Percentiles rank a stretch among this genome's conserved stretches.
phyloP scores from a whole-genome alignment of 2,329 filamentous ascomycete species.

The Penicillium griseofulvum region DNA sequence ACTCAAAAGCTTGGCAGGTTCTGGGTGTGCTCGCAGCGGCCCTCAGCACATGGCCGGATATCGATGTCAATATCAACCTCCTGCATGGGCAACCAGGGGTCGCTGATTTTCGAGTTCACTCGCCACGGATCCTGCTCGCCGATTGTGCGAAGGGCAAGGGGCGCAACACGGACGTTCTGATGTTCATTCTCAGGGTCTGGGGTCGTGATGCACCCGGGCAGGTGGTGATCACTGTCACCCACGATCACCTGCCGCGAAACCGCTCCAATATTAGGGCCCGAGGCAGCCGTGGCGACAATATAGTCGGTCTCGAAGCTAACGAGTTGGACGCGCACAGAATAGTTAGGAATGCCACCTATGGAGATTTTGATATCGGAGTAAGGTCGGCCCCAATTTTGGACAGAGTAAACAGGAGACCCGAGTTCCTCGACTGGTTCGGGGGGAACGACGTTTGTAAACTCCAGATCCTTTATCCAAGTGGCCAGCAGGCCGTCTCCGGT shows the following conservation, averaged over 20 bases:
- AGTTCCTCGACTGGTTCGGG: constrained; percentile 33
- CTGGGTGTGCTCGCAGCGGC: constrained; percentile 30
- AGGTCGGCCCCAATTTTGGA: constrained; percentile 34
- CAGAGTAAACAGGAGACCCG: not conserved
- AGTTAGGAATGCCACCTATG: constrained; percentile 47
- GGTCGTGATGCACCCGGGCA: constrained; percentile 1
- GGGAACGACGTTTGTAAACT: constrained; percentile 58
- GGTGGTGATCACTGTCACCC: constrained; percentile 7
- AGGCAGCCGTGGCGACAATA: constrained; percentile 55
- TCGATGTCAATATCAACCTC: constrained; percentile 50
- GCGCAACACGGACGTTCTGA: constrained; percentile 11
- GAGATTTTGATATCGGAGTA: constrained; percentile 49
- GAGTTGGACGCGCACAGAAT: constrained; percentile 57
- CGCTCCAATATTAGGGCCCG: constrained; percentile 13
- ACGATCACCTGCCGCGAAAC: not conserved
- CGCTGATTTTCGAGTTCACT: constrained; percentile 10
- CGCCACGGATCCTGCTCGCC: constrained; percentile 22
- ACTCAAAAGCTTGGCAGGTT: not conserved
- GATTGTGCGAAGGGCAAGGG: constrained; percentile 12
- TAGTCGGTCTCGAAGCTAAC: constrained; percentile 59
- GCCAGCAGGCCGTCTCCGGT: constrained; percentile 63
- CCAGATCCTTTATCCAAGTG: constrained; percentile 58
- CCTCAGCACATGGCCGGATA: constrained; percentile 42
- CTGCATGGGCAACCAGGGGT: constrained; percentile 43
- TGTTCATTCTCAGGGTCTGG: not conserved